phyloP scores from a whole-genome alignment of 306 rosid species.

The barrel medic (Medicago truncatula) region DNA sequence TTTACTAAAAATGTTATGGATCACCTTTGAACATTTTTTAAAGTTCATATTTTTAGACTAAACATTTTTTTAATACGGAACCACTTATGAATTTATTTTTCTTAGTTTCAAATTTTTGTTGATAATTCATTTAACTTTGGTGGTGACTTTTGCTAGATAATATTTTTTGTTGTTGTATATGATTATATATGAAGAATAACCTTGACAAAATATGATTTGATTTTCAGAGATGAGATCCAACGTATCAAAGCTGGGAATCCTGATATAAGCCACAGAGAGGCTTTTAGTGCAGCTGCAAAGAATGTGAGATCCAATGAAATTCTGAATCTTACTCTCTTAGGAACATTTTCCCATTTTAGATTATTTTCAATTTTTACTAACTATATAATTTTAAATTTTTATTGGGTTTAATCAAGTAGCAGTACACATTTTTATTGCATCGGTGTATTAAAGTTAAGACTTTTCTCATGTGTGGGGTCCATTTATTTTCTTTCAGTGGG shows the following conservation, averaged over 20 bases:
- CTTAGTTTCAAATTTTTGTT: not conserved
- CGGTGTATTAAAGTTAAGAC: not conserved
- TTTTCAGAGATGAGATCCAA: constrained; percentile 92
- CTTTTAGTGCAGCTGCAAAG: constrained; percentile 99
- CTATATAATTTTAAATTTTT: constrained; percentile 35
- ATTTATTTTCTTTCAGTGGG: constrained; percentile 74
- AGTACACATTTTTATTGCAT: constrained; percentile 2
- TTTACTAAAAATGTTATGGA: no score
- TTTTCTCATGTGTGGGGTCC: constrained; percentile 20
- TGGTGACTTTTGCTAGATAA: not conserved
- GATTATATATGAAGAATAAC: not conserved
- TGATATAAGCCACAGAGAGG: constrained; percentile 97
- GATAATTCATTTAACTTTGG: not conserved
- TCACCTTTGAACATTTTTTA: no score
- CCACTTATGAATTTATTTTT: not conserved
- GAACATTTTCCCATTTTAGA: constrained; percentile 29
- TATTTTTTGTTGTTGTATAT: not conserved
- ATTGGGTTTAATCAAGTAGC: constrained; percentile 1
- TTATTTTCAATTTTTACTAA: constrained; percentile 31
- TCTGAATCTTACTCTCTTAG: constrained; percentile 44
- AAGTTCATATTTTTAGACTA: no score
- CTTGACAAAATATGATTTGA: constrained; percentile 7
- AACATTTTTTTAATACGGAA: no score
- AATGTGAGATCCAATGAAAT: constrained; percentile 68
- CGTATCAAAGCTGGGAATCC: constrained; percentile 99